Evolutionary conservation across 768 basidiomycete genomes (phyloP).

Genomic region (Amanita molliuscula): DNA sequence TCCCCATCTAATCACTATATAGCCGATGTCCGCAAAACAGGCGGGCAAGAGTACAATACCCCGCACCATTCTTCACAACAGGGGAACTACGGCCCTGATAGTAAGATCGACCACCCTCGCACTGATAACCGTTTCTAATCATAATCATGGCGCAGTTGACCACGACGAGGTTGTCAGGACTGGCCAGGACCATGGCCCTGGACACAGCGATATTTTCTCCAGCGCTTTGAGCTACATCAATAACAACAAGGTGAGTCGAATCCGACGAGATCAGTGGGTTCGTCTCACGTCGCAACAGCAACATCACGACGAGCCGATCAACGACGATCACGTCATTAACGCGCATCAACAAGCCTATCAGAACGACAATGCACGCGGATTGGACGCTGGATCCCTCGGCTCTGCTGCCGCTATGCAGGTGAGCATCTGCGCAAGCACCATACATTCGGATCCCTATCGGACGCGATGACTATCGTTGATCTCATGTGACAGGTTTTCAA

Average conservation of each 20-base stretch:
- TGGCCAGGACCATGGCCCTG: slow-evolving; percentile 47
- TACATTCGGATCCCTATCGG: background rate
- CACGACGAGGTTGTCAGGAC: slow-evolving; percentile 47
- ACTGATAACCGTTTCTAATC: too few species aligned
- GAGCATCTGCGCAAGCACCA: slow-evolving; percentile 3
- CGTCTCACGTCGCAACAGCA: slow-evolving; percentile 20
- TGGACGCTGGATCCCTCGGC: slow-evolving; percentile 57
- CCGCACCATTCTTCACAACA: slow-evolving; percentile 14
- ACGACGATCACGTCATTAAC: slow-evolving; percentile 52
- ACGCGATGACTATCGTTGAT: background rate
- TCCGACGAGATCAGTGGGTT: background rate
- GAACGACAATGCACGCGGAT: slow-evolving; percentile 33
- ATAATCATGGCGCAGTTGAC: slow-evolving; percentile 36
- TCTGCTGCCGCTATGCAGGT: slow-evolving; percentile 74
- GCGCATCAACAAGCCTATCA: slow-evolving; percentile 59
- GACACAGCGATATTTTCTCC: slow-evolving; percentile 46
- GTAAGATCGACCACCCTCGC: slow-evolving; percentile 13
- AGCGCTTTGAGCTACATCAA: slow-evolving; percentile 42
- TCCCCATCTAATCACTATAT: background rate
- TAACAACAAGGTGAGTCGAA: slow-evolving; percentile 34
- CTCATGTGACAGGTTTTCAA: slow-evolving; percentile 41
- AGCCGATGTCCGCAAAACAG: background rate
- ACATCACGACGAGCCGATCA: slow-evolving; percentile 46
- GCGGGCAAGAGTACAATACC: background rate
- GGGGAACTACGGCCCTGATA: slow-evolving; percentile 15